These are phyloP conservation scores for Dendrobium nobile DNA, from an alignment of 106 monocot genomes.

Conservation along the genomic window DNA sequence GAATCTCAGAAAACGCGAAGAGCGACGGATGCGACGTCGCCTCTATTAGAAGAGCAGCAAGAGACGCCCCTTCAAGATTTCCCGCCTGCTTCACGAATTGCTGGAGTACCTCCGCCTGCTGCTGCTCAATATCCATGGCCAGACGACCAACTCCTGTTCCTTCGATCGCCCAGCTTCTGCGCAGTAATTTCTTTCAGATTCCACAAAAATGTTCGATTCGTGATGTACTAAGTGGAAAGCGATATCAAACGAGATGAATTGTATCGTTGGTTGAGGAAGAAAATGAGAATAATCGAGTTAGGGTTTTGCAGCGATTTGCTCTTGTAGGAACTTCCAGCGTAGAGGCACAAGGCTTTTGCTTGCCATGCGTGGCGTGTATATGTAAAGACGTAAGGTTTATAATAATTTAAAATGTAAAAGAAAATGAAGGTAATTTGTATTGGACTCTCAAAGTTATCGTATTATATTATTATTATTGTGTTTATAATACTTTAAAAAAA, in stretches of 20 bases:
- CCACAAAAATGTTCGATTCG: no score
- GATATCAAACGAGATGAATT: slow-evolving; percentile 3
- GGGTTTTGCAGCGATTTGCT: background rate
- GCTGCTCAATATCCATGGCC: slow-evolving; percentile 83
- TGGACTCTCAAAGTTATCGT: no score
- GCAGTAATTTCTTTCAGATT: background rate
- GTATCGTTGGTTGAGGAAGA: background rate
- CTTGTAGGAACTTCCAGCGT: background rate
- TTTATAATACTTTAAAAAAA: no score
- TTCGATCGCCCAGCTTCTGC: slow-evolving; percentile 3
- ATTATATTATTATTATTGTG: no score
- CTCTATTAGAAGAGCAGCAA: slow-evolving; percentile 57
- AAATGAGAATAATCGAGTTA: background rate
- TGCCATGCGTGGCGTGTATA: no score
- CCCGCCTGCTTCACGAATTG: slow-evolving; percentile 52
- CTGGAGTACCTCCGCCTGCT: slow-evolving; percentile 80
- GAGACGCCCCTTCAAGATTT: slow-evolving; percentile 22
- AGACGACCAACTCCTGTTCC: background rate
- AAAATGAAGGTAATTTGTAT: no score
- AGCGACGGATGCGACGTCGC: slow-evolving; percentile 90
- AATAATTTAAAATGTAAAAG: no score
- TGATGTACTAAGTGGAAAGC: background rate
- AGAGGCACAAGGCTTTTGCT: no score
- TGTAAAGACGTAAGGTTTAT: no score
- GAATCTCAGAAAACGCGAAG: slow-evolving; percentile 98